Evolutionary conservation across 2,329 filamentous ascomycete genomes (phyloP).

Genomic region (Exophiala xenobiotica): DNA sequence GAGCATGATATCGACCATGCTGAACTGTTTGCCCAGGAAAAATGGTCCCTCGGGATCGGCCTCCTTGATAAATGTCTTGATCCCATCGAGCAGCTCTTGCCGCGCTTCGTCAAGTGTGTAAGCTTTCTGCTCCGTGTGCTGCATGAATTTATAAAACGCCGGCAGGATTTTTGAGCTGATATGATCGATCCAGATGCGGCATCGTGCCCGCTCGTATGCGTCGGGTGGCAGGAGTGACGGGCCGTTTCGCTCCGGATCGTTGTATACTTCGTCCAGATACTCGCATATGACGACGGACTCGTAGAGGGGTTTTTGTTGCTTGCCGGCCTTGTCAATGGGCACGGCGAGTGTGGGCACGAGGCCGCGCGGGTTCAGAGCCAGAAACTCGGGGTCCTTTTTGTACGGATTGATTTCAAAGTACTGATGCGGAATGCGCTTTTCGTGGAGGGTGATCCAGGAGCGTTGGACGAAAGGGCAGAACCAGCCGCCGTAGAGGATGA

Average conservation of each 20-base stretch:
- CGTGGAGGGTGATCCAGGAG: conserved; percentile 70
- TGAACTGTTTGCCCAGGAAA: conserved; percentile 65
- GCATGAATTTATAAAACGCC: conserved; percentile 63
- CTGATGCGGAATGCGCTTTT: conserved; percentile 73
- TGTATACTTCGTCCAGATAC: conserved; percentile 72
- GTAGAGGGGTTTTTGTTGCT: conserved; percentile 57
- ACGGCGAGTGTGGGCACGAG: conserved; percentile 67
- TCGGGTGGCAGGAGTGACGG: conserved; percentile 60
- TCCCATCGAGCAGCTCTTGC: conserved; percentile 56
- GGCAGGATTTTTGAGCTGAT: conserved; percentile 66
- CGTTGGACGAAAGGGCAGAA: conserved; percentile 69
- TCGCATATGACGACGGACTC: conserved; percentile 72
- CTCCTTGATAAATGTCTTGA: conserved; percentile 62
- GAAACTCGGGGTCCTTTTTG: conserved; percentile 66
- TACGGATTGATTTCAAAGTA: conserved; percentile 79
- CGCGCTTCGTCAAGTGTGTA: conserved; percentile 56
- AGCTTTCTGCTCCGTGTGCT: conserved; percentile 41
- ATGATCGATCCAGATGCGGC: conserved; percentile 73
- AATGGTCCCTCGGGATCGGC: conserved; percentile 64
- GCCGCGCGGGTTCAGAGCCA: conserved; percentile 73
- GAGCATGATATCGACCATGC: conserved; percentile 67
- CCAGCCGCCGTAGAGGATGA: conserved; percentile 71
- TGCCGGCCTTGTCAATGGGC: conserved; percentile 39
- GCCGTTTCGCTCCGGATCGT: conserved; percentile 41
- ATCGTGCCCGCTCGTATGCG: conserved; percentile 64